phyloP scores from a whole-genome alignment of 2,329 filamentous ascomycete species.

The Diaporthe amygdali region DNA sequence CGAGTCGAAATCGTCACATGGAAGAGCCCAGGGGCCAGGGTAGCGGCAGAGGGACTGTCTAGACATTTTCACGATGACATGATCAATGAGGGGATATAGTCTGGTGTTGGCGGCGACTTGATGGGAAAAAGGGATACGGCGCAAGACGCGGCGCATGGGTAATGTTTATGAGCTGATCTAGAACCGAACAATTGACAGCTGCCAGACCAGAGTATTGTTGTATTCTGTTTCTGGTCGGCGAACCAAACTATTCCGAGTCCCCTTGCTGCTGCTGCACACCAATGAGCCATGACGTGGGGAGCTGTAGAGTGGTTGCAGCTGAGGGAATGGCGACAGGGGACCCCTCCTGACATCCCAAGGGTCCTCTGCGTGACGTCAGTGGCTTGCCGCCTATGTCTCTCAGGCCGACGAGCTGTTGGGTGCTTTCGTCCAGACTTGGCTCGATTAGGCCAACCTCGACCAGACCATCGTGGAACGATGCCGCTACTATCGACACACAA shows the following conservation, averaged over 20 bases:
- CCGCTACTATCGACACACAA: not conserved
- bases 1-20: not conserved
- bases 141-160: not conserved
- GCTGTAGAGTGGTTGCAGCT: not conserved
- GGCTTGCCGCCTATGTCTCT: constrained; percentile 1
- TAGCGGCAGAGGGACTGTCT: not conserved
- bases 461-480: constrained; percentile 1
- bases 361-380: constrained; percentile 3
- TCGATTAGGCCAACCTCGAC: not conserved
- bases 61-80: not conserved
- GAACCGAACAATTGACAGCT: not conserved
- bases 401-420: not conserved
- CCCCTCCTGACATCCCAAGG: not conserved
- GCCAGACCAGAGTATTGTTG: not conserved
- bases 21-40: not conserved
- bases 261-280: no score
- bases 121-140: not conserved
- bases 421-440: not conserved
- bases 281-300: no score
- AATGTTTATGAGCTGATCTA: not conserved
- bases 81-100: not conserved
- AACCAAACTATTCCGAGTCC: not conserved
- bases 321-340: not conserved
- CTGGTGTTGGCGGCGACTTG: not conserved
- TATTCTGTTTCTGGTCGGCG: not conserved